A percentile compares a stretch with the other conserved stretches of the same genome.
Evolutionary conservation across 2,329 filamentous ascomycete genomes (phyloP).

Genomic region (Hymenoscyphus infarciens): DNA sequence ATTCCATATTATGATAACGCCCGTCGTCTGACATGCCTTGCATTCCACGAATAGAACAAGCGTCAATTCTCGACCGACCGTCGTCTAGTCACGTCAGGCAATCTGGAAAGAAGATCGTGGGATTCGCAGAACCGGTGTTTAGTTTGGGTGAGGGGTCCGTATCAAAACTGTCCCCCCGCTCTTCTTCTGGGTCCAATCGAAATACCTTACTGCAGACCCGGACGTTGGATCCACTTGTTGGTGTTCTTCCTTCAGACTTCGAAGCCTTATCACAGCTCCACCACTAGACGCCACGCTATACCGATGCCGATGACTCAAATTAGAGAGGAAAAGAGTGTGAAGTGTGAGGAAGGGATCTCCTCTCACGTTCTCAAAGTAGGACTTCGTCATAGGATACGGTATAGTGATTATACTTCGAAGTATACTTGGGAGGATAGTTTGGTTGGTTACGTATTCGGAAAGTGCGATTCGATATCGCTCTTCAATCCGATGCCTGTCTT

Average conservation of each 20-base stretch:
- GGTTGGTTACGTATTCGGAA: neutral
- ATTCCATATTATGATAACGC: conserved; percentile 1
- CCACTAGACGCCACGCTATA: neutral
- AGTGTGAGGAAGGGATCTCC: neutral
- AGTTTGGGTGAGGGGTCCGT: conserved; percentile 1
- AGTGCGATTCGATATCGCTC: neutral
- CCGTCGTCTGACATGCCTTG: conserved; percentile 1
- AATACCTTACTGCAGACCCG: neutral
- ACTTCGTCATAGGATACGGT: neutral
- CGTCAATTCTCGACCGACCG: neutral
- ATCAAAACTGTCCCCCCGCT: neutral
- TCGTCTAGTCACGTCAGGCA: neutral
- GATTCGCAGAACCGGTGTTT: neutral
- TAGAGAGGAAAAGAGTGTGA: neutral
- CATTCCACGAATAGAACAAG: conserved; percentile 2
- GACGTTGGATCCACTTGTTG: neutral
- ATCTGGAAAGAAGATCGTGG: neutral
- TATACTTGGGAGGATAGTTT: neutral
- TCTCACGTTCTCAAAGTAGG: neutral
- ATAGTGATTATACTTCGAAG: neutral
- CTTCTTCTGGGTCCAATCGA: conserved; percentile 1
- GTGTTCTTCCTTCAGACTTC: neutral
- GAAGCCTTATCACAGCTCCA: neutral
- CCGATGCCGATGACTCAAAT: neutral
- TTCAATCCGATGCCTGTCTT: neutral